Conservation (phyloP, 2,329 filamentous ascomycete genomes). For the Pestalotiopsis sp. region DNA sequence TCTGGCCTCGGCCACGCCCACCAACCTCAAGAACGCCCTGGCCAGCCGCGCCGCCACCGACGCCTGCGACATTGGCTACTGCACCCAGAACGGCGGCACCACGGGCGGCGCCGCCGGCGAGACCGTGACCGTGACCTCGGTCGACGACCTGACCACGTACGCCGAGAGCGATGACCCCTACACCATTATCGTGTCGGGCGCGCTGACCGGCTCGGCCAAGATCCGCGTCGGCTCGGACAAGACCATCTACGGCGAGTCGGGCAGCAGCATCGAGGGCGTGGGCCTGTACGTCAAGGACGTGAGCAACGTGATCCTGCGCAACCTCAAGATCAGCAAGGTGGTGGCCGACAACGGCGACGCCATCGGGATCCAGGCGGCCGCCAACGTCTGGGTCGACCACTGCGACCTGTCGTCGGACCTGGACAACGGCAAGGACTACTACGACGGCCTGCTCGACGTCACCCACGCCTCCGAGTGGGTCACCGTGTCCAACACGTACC, state of each 20-base stretch:
- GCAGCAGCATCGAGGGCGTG: slow-evolving; percentile 46
- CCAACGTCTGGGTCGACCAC: slow-evolving; percentile 70
- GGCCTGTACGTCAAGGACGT: slow-evolving; percentile 56
- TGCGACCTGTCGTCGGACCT: slow-evolving; percentile 64
- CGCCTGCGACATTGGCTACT: slow-evolving; percentile 23
- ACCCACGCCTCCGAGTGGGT: slow-evolving; percentile 67
- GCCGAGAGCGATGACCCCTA: slow-evolving; percentile 47
- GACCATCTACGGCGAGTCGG: slow-evolving; percentile 48
- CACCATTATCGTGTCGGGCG: slow-evolving; percentile 48
- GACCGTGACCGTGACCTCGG: slow-evolving; percentile 56
- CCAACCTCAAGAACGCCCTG: slow-evolving; percentile 20
- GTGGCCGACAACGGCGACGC: slow-evolving; percentile 60
- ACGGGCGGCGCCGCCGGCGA: slow-evolving; percentile 58
- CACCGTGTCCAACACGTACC: slow-evolving; percentile 47
- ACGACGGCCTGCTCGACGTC: slow-evolving; percentile 67
- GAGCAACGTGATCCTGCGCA: slow-evolving; percentile 64
- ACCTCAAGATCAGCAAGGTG: slow-evolving; percentile 62
- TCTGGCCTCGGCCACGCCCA: slow-evolving; percentile 23
- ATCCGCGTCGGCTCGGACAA: slow-evolving; percentile 52
- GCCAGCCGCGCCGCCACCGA: slow-evolving; percentile 26
- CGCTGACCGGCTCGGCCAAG: slow-evolving; percentile 44
- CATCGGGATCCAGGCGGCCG: slow-evolving; percentile 59
- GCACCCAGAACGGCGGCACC: slow-evolving; percentile 36
- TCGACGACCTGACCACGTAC: slow-evolving; percentile 51
- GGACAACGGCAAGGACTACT: slow-evolving; percentile 68